These are phyloP conservation scores for Mucor piriformis DNA, from an alignment of 371 early-diverging fungal species.

Conservation along the genomic window DNA sequence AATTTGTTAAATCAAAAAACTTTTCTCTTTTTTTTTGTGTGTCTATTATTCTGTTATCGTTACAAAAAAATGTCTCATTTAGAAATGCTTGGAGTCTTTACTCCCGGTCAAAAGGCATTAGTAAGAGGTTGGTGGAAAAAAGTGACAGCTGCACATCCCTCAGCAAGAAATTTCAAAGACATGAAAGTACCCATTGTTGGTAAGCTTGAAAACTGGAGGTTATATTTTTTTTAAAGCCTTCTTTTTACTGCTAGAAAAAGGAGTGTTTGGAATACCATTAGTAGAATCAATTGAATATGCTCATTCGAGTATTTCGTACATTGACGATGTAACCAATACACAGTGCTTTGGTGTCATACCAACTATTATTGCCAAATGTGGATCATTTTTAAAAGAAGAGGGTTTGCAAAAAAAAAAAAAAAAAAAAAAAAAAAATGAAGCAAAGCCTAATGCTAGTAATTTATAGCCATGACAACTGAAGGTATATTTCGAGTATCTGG, in stretches of 20 bases:
- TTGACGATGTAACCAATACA: conserved; percentile 30
- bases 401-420: conserved; percentile 28
- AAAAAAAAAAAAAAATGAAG: background rate
- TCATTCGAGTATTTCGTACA: conserved; percentile 41
- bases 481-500: conserved; percentile 69
- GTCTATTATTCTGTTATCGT: background rate
- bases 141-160: conserved; percentile 37
- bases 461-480: conserved; percentile 37
- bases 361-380: conserved; percentile 58
- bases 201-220: background rate
- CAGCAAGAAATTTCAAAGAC: conserved; percentile 32
- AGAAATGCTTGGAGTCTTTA: conserved; percentile 19
- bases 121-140: conserved; percentile 38
- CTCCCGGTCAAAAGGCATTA: conserved; percentile 12
- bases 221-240: background rate
- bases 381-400: conserved; percentile 56
- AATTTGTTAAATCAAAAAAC: background rate
- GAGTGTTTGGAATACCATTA: conserved; percentile 41
- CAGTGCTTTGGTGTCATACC: conserved; percentile 55
- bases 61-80: conserved; percentile 6
- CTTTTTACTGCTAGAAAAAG: conserved; percentile 21
- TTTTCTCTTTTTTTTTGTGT: conserved; percentile 4
- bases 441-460: background rate
- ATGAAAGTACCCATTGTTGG: conserved; percentile 40
- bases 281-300: conserved; percentile 40